Evolutionary conservation across 129 eudicot species (phyloP), one percentile per base, ranked within the genome.

Genomic region (Ambrosia artemisiifolia): DNA sequence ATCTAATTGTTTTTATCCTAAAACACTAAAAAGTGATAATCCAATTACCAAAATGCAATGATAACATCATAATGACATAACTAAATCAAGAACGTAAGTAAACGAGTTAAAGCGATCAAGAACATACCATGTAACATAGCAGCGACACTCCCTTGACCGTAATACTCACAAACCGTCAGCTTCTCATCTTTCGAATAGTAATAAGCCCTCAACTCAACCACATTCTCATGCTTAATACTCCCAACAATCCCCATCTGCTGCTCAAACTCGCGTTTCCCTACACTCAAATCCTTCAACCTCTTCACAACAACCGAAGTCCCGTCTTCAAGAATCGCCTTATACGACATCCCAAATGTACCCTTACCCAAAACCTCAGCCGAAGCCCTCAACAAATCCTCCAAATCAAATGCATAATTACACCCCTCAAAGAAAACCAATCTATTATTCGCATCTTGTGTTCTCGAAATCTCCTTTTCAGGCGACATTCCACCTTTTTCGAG

Each of bases 361-460:
- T 93, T 93, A 35, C 98, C 98, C 74, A 93, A 79, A 3, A 93
- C 98, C 81, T 93, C 98, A 19, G 98, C 98, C 51, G 98, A 93
- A 62, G 98, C 96, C 84, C 98, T 82, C 78, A 93, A 72, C 71
- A 93, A 78, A 84, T 93, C 98, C 71, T 93, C 98, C 82, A 93
- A 85, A 90, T 93, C 98, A 67, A 93, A 93, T 20, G 95, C 96
- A 79, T 85, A 93, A 42, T 84, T 90, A 77, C 98, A 90, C 2
- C 95, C 96, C 86, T 93, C 98, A 50, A 93, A 93, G 85, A 93
- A 93, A 70, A 83, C 86, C 82, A 93, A 76, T 49, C 88, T 69
- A 44, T 93, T 93, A 71, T 78, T 87, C 17, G 92, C 95, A 83
- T 87, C 98, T 80, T 87, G 92, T 43, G 82, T 84, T 55, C 98